Evolutionary conservation across 2,329 filamentous ascomycete genomes (phyloP).

Genomic region (Xylaria polymorpha): DNA sequence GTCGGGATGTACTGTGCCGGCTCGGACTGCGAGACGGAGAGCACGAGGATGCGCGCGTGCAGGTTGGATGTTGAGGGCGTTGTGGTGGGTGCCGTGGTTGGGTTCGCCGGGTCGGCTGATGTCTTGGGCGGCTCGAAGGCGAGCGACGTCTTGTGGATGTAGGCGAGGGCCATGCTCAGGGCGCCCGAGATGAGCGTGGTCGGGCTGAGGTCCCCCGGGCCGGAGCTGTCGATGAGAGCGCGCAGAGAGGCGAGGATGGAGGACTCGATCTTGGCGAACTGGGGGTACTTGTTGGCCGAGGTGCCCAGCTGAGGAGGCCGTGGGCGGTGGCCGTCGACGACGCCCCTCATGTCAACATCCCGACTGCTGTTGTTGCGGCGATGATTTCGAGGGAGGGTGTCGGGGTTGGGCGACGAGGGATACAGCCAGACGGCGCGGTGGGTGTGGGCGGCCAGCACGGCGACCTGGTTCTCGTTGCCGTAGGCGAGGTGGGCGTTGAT

Average conservation of each 20-base stretch:
- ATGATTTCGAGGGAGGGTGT: constrained; percentile 39
- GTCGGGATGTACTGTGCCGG: constrained; percentile 95
- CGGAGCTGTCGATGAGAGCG: constrained; percentile 77
- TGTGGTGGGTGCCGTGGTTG: constrained; percentile 48
- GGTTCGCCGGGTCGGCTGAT: constrained; percentile 53
- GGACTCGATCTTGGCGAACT: constrained; percentile 87
- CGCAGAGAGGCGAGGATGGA: constrained; percentile 80
- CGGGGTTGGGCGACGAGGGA: constrained; percentile 63
- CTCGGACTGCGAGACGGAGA: constrained; percentile 87
- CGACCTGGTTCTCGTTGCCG: constrained; percentile 92
- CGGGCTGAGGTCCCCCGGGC: constrained; percentile 71
- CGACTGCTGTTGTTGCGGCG: constrained; percentile 46
- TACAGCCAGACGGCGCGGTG: constrained; percentile 92
- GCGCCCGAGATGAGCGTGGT: constrained; percentile 90
- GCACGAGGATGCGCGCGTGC: constrained; percentile 85
- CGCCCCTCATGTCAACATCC: constrained; percentile 69
- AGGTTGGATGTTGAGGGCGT: constrained; percentile 60
- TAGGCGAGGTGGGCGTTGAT: constrained; percentile 96
- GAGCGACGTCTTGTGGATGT: constrained; percentile 86
- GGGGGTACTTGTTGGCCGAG: constrained; percentile 89
- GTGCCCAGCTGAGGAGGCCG: constrained; percentile 44
- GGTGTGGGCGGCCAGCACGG: constrained; percentile 88
- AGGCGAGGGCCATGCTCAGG: constrained; percentile 85
- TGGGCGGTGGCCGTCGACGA: constrained; percentile 47
- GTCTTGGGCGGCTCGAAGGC: constrained; percentile 69